phyloP scores from a whole-genome alignment of 768 basidiomycete genomes.

The Lyophyllum shimeji region DNA sequence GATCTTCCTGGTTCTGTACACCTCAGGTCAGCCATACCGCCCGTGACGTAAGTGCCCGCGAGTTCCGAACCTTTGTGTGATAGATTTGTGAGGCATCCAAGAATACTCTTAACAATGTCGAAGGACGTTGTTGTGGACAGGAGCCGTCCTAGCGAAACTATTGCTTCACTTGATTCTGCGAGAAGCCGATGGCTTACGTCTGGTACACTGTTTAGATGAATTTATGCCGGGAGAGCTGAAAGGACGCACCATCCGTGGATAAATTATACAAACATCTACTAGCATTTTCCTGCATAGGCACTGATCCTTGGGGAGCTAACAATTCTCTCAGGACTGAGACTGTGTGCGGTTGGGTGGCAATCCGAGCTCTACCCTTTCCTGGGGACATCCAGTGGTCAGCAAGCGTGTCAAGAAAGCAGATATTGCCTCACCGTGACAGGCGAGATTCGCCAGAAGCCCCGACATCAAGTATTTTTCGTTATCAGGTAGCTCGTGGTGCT shows the following conservation, averaged over 20 bases:
- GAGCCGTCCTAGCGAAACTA: slow-evolving; percentile 10
- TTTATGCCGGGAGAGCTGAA: not conserved
- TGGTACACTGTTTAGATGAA: not conserved
- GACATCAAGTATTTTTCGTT: slow-evolving; percentile 13
- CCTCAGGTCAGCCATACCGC: not conserved
- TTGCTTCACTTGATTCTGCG: not conserved
- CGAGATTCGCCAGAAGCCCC: slow-evolving; percentile 18
- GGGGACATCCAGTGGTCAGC: not conserved
- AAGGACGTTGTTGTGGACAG: slow-evolving; percentile 1
- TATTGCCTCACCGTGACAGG: slow-evolving; percentile 14
- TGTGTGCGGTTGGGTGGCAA: slow-evolving; percentile 2
- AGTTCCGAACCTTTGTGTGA: slow-evolving; percentile 13
- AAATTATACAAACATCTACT: slow-evolving; percentile 18
- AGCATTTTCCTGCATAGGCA: slow-evolving; percentile 12
- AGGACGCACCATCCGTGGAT: slow-evolving; percentile 13
- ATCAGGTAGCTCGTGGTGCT: slow-evolving; percentile 4
- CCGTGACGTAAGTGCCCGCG: too few relatives aligned
- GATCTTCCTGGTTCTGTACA: slow-evolving; percentile 14
- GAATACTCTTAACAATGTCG: slow-evolving; percentile 12
- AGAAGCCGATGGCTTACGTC: slow-evolving; percentile 11
- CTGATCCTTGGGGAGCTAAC: not conserved
- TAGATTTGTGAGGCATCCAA: slow-evolving; percentile 18
- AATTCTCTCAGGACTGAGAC: slow-evolving; percentile 6
- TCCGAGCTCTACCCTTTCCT: not conserved
- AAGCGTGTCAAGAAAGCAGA: not conserved